Conservation (phyloP, 2,329 filamentous ascomycete species). For the Trichoderma sp. region DNA sequence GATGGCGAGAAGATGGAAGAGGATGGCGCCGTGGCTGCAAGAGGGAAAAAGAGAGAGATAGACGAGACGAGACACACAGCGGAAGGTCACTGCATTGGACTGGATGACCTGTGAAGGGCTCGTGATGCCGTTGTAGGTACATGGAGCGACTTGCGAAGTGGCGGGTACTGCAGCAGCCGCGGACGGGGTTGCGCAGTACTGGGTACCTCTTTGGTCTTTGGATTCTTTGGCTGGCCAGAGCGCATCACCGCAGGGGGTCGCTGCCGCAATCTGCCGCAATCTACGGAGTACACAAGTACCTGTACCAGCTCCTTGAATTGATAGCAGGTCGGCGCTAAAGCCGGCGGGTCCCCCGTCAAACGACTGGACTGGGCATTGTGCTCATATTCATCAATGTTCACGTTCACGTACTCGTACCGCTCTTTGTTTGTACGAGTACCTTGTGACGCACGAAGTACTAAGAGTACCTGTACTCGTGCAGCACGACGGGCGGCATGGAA, state of each 20-base stretch:
- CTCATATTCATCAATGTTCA: background rate
- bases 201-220: background rate
- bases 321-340: conserved; percentile 9
- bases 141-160: background rate
- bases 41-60: background rate
- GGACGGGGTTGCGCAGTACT: background rate
- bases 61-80: conserved; percentile 14
- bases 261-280: background rate
- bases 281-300: background rate
- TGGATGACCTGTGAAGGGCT: conserved; percentile 21
- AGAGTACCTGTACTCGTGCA: background rate
- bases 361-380: background rate
- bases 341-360: background rate
- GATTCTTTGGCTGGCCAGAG: background rate
- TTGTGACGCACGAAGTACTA: background rate
- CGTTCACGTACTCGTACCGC: background rate
- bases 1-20: background rate
- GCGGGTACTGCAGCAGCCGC: background rate
- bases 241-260: conserved; percentile 18
- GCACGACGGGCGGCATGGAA: background rate
- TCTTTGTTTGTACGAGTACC: background rate
- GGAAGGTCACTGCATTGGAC: conserved; percentile 16
- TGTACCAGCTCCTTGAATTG: background rate
- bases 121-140: conserved; percentile 14
- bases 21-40: conserved; percentile 6